These are phyloP conservation scores for Grigorovia jiainica DNA, from an alignment of 805 yeast genomes.

Conservation along the genomic window DNA sequence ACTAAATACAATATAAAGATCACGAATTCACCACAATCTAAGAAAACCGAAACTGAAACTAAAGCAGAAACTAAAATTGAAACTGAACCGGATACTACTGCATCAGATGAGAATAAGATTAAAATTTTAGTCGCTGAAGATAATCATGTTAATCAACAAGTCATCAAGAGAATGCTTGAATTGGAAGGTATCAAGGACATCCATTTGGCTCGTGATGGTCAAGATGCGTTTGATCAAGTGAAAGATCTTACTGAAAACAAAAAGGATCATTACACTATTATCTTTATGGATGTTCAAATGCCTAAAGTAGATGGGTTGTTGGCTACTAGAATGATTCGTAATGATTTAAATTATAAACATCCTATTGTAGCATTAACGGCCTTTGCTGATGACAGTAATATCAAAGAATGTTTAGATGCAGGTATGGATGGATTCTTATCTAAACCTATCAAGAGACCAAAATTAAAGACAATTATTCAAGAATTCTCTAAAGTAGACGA, in stretches of 20 bases:
- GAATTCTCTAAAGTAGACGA: slow-evolving; percentile 22
- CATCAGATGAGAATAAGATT: slow-evolving; percentile 4
- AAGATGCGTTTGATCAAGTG: slow-evolving; percentile 70
- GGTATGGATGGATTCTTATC: slow-evolving; percentile 91
- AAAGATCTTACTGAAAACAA: slow-evolving; percentile 36
- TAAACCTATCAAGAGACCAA: slow-evolving; percentile 73
- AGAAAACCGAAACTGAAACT: slow-evolving; percentile 2
- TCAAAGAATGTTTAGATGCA: slow-evolving; percentile 71
- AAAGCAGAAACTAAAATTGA: slow-evolving; percentile 1
- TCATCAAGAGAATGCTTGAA: slow-evolving; percentile 76
- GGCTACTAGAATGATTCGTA: slow-evolving; percentile 69
- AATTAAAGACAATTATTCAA: slow-evolving; percentile 45
- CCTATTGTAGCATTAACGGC: slow-evolving; percentile 95
- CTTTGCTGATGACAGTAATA: slow-evolving; percentile 87
- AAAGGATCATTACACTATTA: slow-evolving; percentile 48
- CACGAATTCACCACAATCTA: too few relatives aligned
- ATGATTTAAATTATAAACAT: slow-evolving; percentile 45
- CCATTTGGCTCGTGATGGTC: slow-evolving; percentile 81
- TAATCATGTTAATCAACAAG: slow-evolving; percentile 89
- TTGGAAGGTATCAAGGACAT: slow-evolving; percentile 71
- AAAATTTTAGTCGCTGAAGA: slow-evolving; percentile 84
- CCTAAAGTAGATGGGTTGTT: slow-evolving; percentile 84
- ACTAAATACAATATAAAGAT: too few relatives aligned
- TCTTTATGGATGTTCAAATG: slow-evolving; percentile 98
- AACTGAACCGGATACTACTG: too few relatives aligned